These are phyloP conservation scores for Phytophthora pluvialis DNA, from an alignment of 352 stramenopile genomes.

Conservation along the genomic window DNA sequence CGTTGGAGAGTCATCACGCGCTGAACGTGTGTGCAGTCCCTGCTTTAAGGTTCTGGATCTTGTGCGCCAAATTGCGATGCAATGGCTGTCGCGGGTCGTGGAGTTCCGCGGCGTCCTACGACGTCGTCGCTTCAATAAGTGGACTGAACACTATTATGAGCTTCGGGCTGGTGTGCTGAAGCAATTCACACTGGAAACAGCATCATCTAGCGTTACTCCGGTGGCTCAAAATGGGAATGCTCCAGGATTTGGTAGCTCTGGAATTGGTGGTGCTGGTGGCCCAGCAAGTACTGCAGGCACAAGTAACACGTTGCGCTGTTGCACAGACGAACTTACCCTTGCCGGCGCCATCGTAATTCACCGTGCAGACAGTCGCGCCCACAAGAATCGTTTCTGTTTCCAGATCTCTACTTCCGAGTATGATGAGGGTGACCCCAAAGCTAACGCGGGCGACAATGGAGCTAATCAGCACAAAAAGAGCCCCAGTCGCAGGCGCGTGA, in stretches of 20 bases:
- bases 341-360: constrained; percentile 86
- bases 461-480: constrained; percentile 28
- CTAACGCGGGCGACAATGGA: constrained; percentile 7
- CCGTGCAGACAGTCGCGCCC: constrained; percentile 63
- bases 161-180: constrained; percentile 77
- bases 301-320: constrained; percentile 31
- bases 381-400: constrained; percentile 84
- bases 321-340: constrained; percentile 71
- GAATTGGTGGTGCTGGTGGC: constrained; percentile 13
- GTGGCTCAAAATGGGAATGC: constrained; percentile 25
- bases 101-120: constrained; percentile 76
- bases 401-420: constrained; percentile 77
- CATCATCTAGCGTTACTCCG: constrained; percentile 14
- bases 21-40: constrained; percentile 74
- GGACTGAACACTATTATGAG: constrained; percentile 84
- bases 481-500: constrained; percentile 22
- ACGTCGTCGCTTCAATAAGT: constrained; percentile 79
- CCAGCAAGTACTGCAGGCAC: neutral
- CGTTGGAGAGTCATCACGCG: constrained; percentile 61
- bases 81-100: constrained; percentile 74
- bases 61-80: constrained; percentile 68
- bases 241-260: constrained; percentile 23
- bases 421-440: constrained; percentile 32
- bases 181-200: constrained; percentile 75
- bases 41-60: constrained; percentile 74